These are phyloP conservation scores for Batkoa obscura DNA, from an alignment of 371 early-diverging fungal genomes.

Conservation along the genomic window DNA sequence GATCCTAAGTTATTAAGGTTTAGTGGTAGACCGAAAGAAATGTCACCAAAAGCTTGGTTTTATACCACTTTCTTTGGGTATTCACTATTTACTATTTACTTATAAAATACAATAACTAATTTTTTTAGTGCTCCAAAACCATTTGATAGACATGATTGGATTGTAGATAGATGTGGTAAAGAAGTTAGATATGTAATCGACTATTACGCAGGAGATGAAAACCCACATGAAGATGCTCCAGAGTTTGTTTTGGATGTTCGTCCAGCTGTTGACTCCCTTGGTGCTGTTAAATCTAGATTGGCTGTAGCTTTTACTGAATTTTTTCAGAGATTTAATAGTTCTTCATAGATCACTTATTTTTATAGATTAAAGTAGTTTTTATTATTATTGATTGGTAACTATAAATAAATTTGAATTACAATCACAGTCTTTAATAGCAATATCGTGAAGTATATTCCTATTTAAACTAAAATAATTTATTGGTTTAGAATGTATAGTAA, in stretches of 20 bases:
- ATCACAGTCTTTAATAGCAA: too few relatives aligned
- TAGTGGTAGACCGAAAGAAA: slow-evolving; percentile 66
- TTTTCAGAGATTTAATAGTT: slow-evolving; percentile 2
- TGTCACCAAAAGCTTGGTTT: slow-evolving; percentile 65
- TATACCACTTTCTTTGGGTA: slow-evolving; percentile 44
- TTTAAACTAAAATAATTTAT: too few relatives aligned
- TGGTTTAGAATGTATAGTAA: too few relatives aligned
- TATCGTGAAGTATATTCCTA: neutral
- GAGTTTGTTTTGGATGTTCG: slow-evolving; percentile 78
- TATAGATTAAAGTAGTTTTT: too few relatives aligned
- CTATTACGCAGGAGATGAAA: slow-evolving; percentile 62
- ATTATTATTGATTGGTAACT: too few relatives aligned
- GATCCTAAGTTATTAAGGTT: slow-evolving; percentile 63
- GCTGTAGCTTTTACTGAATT: slow-evolving; percentile 14
- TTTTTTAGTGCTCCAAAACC: slow-evolving; percentile 20
- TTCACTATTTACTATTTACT: slow-evolving; percentile 5
- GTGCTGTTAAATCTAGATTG: slow-evolving; percentile 32
- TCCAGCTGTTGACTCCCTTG: slow-evolving; percentile 37
- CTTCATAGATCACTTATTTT: too few relatives aligned
- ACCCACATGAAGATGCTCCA: slow-evolving; percentile 28
- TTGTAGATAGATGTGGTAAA: slow-evolving; percentile 82
- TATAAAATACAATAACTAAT: neutral
- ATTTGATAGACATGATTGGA: slow-evolving; percentile 97
- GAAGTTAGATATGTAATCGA: slow-evolving; percentile 86
- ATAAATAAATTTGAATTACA: too few relatives aligned